Base-by-base conservation (phyloP, 176 grass and related monocot species). In the Avena insularis region DNA sequence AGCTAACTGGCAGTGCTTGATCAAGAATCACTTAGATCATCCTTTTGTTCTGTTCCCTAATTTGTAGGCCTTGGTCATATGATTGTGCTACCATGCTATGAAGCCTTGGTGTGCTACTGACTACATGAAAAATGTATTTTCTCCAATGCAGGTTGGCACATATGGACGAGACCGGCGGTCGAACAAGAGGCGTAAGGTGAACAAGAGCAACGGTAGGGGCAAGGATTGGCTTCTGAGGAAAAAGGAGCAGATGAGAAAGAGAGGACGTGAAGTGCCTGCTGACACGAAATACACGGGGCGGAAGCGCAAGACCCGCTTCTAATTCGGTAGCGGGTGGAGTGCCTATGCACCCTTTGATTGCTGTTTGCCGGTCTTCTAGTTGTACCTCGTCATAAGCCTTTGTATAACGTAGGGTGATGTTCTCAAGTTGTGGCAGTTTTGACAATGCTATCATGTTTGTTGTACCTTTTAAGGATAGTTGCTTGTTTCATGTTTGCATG, bases 251-350 rank as follows among this genome's bases (percentile, higher is more conserved):
- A 94, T 92, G 94, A 86, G 94, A 85, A 96, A 78, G 45, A 96
- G 79, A 87, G 94, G 94, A 9, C 89, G 90, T 8, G 83, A 70
- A 6, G 92, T 99, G 21, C 97, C 97, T 0, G 76, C 59, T 0
- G 97, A 99, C 87, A 87, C 94, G 0, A 94, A 94, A 64, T 99
- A 99, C 90, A 99, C 92, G 0, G 97, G 87, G 27, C 89, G 92
- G 49, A 99, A 99, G 70, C 79, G 97, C 19, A 99, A 96, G 61
- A 84, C 74, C 81, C 67, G 87, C 60, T 85, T 91, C 81, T 91
- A 61, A 66, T 3, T 68, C 3, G 9, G 33, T 53, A 16, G 46
- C 9, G 46, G 9, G 5, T 48, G 51, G 10, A 5, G 15, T 61
- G 23, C 27, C 6, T 13, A 8, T 59, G 31, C 8, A 11, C n/a